These are phyloP conservation scores for Typha latifolia DNA, from an alignment of 176 grass and related monocot species.

Conservation along the genomic window DNA sequence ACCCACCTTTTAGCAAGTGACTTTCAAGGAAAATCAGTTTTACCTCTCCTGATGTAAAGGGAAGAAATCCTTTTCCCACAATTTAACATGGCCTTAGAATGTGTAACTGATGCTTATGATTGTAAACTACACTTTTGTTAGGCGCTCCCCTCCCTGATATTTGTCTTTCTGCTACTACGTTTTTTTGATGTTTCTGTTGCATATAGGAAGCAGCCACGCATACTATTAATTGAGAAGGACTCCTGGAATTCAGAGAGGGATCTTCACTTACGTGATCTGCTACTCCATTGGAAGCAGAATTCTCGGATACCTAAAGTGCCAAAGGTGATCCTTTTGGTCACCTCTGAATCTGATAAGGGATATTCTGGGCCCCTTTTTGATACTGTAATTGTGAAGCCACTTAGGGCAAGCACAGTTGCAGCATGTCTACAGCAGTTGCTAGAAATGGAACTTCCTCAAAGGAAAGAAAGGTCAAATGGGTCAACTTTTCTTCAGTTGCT, in stretches of 20 bases:
- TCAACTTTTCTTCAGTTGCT: slow-evolving; percentile 53
- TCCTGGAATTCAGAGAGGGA: slow-evolving; percentile 43
- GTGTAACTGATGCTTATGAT: no score
- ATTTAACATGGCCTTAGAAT: no score
- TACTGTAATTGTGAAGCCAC: slow-evolving; percentile 67
- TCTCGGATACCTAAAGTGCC: slow-evolving; percentile 18
- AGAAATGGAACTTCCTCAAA: slow-evolving; percentile 45
- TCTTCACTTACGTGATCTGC: slow-evolving; percentile 32
- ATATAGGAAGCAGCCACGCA: slow-evolving; percentile 28
- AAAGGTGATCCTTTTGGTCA: slow-evolving; percentile 60
- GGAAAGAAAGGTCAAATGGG: slow-evolving; percentile 34
- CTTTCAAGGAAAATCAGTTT: no score
- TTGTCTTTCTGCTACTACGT: no score
- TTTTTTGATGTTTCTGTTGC: not conserved
- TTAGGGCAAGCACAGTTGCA: slow-evolving; percentile 75
- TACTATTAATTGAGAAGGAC: slow-evolving; percentile 82
- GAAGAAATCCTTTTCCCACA: no score
- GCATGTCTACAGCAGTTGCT: slow-evolving; percentile 70
- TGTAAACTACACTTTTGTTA: no score
- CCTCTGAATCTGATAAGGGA: slow-evolving; percentile 40
- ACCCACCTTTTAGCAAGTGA: no score
- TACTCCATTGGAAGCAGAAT: slow-evolving; percentile 34
- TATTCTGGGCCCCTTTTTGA: slow-evolving; percentile 40
- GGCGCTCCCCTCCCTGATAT: no score
- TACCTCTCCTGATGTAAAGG: no score